Evolutionary conservation across 1,284 basidiomycete species (phyloP), one percentile per base, ranked within the genome.

Genomic region (Moesziomyces antarcticus): DNA sequence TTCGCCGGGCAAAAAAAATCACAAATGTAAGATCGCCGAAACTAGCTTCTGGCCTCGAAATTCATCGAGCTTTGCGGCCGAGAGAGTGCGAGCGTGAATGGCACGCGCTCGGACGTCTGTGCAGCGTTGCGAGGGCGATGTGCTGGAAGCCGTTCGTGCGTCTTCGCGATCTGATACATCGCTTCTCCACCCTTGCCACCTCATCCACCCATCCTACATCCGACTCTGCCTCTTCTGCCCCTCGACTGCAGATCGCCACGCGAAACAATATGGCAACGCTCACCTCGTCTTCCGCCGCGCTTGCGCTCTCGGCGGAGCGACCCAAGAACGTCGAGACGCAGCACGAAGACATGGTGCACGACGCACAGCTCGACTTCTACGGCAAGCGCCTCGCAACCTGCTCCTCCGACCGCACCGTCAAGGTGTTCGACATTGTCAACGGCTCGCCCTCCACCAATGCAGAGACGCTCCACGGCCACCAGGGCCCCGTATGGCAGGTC

Each of bases 361-460:
- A 99, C 85, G 95, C 96, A 24, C 96, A 98, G 84, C 88, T 99
- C 48, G 96, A 99, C 85, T 98, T 96, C 87, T 97, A 97, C 82
- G 95, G 94, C 54, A 96, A 95, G 85, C 89, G 94, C 49, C 89
- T 99, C 3, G 96, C 96, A 5, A 99, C 96, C 1, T 97, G 94
- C 84, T 97, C 94, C 0, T 96, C 93, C 0, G 97, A 99, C 86
- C 89, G 94, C 62, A 97, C 93, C 0, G 92, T 99, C 76, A 93
- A 94, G 81, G 91, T 98, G 9, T 99, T 99, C 84, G 94, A 97
- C 78, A 91, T 98, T 25, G 89, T 95, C 53, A 92, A 96, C 63
- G 93, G 93, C 27, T 91, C 90, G 88, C 89, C 85, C 86, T 85
- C 85, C 85, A 79, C 88, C 79, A 66, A 92, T 88, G 66, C 65